Conservation (phyloP, 2,329 filamentous ascomycete species). For the Gliomastix tumulicola region DNA sequence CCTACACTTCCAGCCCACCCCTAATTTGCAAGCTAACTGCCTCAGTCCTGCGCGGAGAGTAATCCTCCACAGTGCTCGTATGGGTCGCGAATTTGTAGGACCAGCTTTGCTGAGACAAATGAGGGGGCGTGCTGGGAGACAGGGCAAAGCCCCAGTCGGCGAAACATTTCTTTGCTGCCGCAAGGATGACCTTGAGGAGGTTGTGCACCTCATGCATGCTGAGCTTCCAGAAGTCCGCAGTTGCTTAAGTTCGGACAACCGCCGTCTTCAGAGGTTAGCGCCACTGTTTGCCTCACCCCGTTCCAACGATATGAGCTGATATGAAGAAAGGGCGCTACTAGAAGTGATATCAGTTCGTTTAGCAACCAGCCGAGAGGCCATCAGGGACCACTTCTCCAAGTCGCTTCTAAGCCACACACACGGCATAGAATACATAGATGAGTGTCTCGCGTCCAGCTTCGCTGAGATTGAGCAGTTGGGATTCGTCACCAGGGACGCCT, state of each 20-base stretch:
- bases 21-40: not conserved
- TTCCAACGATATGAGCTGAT: conserved; percentile 8
- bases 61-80: conserved; percentile 67
- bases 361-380: conserved; percentile 55
- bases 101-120: conserved; percentile 77
- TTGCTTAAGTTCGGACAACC: conserved; percentile 59
- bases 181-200: conserved; percentile 59
- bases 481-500: conserved; percentile 44
- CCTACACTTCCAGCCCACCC: conserved; percentile 8
- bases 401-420: conserved; percentile 59
- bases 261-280: conserved; percentile 56
- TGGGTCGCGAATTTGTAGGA: conserved; percentile 71
- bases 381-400: conserved; percentile 61
- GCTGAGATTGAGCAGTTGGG: conserved; percentile 46
- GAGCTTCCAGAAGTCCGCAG: conserved; percentile 65
- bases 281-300: conserved; percentile 27
- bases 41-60: conserved; percentile 57
- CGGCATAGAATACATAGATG: conserved; percentile 37
- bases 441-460: conserved; percentile 52
- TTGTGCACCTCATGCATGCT: conserved; percentile 64
- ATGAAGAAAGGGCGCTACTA: conserved; percentile 51
- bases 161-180: conserved; percentile 74
- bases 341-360: conserved; percentile 64
- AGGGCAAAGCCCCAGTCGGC: conserved; percentile 70
- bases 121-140: conserved; percentile 70